These are phyloP conservation scores for Phytophthora megakarya DNA, from an alignment of 352 stramenopile genomes.

Conservation along the genomic window DNA sequence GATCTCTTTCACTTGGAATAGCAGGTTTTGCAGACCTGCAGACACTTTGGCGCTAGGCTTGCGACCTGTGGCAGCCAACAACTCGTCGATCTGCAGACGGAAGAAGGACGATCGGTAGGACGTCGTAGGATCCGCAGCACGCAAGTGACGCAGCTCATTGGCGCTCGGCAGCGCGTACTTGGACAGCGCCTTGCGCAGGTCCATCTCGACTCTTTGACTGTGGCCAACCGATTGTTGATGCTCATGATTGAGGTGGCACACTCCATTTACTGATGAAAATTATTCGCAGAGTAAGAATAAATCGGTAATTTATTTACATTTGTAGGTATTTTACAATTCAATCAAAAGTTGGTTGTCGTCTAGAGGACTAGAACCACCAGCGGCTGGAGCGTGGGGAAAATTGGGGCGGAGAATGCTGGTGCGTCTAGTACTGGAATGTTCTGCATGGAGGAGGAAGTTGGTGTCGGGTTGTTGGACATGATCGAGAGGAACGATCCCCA, in stretches of 20 bases:
- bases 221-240: too few relatives aligned
- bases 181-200: conserved; percentile 77
- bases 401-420: too few relatives aligned
- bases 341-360: too few relatives aligned
- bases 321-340: too few relatives aligned
- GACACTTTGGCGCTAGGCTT: conserved; percentile 54
- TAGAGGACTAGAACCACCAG: too few relatives aligned
- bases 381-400: too few relatives aligned
- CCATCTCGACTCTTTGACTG: conserved; percentile 3
- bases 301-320: too few relatives aligned
- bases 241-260: too few relatives aligned
- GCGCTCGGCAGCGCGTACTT: conserved; percentile 91
- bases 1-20: conserved; percentile 85
- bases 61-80: conserved; percentile 75
- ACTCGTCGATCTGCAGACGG: conserved; percentile 84
- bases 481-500: conserved; percentile 42
- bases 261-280: too few relatives aligned
- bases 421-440: too few relatives aligned
- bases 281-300: too few relatives aligned
- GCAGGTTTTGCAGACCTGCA: conserved; percentile 60
- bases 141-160: conserved; percentile 80
- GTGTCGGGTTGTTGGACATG: conserved; percentile 25
- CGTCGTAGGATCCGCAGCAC: conserved; percentile 73
- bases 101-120: conserved; percentile 87
- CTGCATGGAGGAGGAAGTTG: not conserved